phyloP scores from a whole-genome alignment of 1,139 yeast genomes.

The Sporopachydermia cereana region DNA sequence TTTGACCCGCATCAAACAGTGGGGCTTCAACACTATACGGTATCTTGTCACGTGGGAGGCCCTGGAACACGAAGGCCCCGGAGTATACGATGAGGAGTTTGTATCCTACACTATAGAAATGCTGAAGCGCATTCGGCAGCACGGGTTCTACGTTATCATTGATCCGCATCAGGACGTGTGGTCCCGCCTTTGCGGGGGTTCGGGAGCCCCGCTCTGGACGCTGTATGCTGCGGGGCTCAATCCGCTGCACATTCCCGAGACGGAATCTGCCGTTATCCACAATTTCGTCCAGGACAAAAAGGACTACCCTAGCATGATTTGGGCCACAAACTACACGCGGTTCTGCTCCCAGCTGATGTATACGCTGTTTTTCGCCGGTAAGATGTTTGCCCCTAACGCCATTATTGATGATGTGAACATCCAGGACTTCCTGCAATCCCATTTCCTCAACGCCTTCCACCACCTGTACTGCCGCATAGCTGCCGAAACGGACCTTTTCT shows the following conservation, averaged over 20 bases:
- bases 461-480: constrained; percentile 43
- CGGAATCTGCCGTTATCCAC: constrained; percentile 72
- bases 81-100: constrained; percentile 65
- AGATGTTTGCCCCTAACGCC: constrained; percentile 57
- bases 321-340: constrained; percentile 83
- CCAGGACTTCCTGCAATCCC: constrained; percentile 63
- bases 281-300: constrained; percentile 32
- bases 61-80: constrained; percentile 82
- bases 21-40: constrained; percentile 76
- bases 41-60: constrained; percentile 89
- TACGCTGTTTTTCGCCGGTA: constrained; percentile 76
- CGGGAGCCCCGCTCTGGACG: constrained; percentile 95
- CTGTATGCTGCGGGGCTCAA: constrained; percentile 88
- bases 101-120: constrained; percentile 58
- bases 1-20: constrained; percentile 53
- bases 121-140: constrained; percentile 41
- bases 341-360: constrained; percentile 76
- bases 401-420: constrained; percentile 59
- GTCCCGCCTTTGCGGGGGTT: constrained; percentile 87
- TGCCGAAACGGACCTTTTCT: constrained; percentile 42
- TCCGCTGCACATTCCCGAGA: constrained; percentile 51
- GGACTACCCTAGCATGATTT: constrained; percentile 70
- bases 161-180: constrained; percentile 95
- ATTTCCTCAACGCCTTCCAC: constrained; percentile 44
- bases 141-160: constrained; percentile 68